Base-by-base conservation (phyloP, 2,329 filamentous ascomycete species). In the Cordyceps militaris region DNA sequence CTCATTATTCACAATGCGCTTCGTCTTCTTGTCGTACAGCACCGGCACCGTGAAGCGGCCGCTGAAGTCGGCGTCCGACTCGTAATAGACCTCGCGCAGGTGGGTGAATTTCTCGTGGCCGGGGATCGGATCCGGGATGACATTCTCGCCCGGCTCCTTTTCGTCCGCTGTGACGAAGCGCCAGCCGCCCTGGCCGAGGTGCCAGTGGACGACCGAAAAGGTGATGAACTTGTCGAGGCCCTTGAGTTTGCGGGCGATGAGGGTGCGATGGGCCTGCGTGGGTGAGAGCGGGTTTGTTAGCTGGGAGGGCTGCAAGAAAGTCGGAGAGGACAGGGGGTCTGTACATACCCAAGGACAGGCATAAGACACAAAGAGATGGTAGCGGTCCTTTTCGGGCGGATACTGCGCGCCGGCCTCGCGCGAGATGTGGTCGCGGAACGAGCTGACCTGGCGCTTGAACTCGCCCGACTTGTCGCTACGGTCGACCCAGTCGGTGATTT, bases 291-390 rank as follows among this genome's bases (percentile, higher is more conserved):
- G 3, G 13, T 46, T 13, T 36, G 43, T 52, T n/a, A 47, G 36
- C 6, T 19, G 53, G 24, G 10, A 10, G 4, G 42, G 13, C 1
- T 4, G 13, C 1, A 11, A 13, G 5, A 14, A 14, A 48, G 14
- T 16, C 3, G 2, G 6, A 34, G 38, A 34, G 26, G 26, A 23
- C 19, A 36, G 46, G 52, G 51, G 38, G n/a, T 67, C 73, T 53
- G 42, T 16, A 66, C 73, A 55, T 65, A 78, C 86, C 92, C 92
- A 97, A 4, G 92, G 92, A 73, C 92, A 97, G 7, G 92, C 92
- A 73, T 96, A 96, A 66, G 88, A 93, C 64, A 96, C 87, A 70
- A 93, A 99, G 65, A 99, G 84, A 74, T 99, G 94, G 71, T 99
- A 99, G 57, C 94, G 82, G 55, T 82, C 90, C 74, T 89, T 90